Evolutionary conservation across 2,329 filamentous ascomycete genomes (phyloP), one percentile per base, ranked within the genome.

Genomic region (Fusarium decemcellulare): DNA sequence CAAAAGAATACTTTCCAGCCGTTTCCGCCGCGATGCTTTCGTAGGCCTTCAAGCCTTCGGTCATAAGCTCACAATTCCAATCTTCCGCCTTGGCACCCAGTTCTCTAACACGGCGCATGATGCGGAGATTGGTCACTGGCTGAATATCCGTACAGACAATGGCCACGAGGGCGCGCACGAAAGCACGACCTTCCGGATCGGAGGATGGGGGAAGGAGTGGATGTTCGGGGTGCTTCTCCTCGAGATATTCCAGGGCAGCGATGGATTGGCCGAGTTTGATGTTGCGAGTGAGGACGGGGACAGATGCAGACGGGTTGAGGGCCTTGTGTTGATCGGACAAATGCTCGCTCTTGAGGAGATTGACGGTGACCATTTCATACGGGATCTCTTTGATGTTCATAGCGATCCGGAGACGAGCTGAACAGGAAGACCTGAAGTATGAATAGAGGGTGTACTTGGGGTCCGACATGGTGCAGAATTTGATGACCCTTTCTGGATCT

Each of bases 391-490:
- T 91, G 53, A 88, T 79, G 59, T 86, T 79, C 2, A 90, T 80
- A 11, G 87, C 87, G 63, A 91, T 90, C 47, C 88, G 87, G 6
- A 91, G 79, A 12, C 89, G 86, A 1, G 85, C 88, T 1, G 88
- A 87, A 79, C 88, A 91, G 15, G 88, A 90, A 50, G 89, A 91
- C 66, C 87, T 83, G 78, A 87, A 90, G 79, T 90, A 91, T 64
- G 83, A 86, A 80, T 91, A 85, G 10, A 91, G 84, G 2, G 77
- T 81, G 72, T 79, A 82, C 2, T 61, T 43, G 39, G 58, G 9
- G 3, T 70, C 62, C 1, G 71, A 23, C 76, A 78, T 77, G 7
- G 32, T 67, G 59, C 36, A 37, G 1, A 14, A n/a, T 32, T 40
- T 39, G 16, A 32, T 46, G 14, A 42, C n/a, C 8, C 30, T 29